Conservation (phyloP, 345 rosid genomes). For the Lepidium aucheri region DNA sequence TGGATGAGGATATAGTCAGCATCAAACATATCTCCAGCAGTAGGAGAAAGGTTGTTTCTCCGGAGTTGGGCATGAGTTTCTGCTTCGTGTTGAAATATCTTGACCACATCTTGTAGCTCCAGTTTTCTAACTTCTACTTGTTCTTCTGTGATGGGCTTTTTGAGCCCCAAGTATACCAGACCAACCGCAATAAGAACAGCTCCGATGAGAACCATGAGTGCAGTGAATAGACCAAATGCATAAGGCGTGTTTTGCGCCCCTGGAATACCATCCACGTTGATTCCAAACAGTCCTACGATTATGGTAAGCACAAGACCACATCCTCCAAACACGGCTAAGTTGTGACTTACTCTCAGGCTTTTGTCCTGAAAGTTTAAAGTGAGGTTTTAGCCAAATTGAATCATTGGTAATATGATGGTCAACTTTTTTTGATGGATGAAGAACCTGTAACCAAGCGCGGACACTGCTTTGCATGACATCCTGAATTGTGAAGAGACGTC, state of each 20-base stretch:
- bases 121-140: slow-evolving; percentile 63
- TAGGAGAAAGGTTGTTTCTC: slow-evolving; percentile 64
- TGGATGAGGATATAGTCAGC: slow-evolving; percentile 57
- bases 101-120: slow-evolving; percentile 79
- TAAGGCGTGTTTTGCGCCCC: slow-evolving; percentile 71
- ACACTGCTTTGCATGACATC: slow-evolving; percentile 97
- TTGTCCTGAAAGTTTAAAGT: slow-evolving; percentile 44
- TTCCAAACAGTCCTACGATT: slow-evolving; percentile 82
- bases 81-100: slow-evolving; percentile 92
- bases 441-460: slow-evolving; percentile 98
- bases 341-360: slow-evolving; percentile 88
- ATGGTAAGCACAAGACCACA: slow-evolving; percentile 78
- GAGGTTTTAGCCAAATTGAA: background rate
- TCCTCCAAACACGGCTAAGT: slow-evolving; percentile 87
- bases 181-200: slow-evolving; percentile 56
- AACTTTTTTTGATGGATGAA: background rate
- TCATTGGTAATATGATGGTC: background rate
- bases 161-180: slow-evolving; percentile 66
- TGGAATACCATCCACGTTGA: slow-evolving; percentile 98
- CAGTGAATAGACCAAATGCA: slow-evolving; percentile 77
- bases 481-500: slow-evolving; percentile 91
- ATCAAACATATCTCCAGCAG: slow-evolving; percentile 58
- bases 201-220: slow-evolving; percentile 43
- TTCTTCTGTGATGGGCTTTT: slow-evolving; percentile 52
- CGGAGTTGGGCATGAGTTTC: slow-evolving; percentile 90